These are phyloP conservation scores for Oxyria digyna DNA, from an alignment of 148 eudicot genomes.

Conservation along the genomic window DNA sequence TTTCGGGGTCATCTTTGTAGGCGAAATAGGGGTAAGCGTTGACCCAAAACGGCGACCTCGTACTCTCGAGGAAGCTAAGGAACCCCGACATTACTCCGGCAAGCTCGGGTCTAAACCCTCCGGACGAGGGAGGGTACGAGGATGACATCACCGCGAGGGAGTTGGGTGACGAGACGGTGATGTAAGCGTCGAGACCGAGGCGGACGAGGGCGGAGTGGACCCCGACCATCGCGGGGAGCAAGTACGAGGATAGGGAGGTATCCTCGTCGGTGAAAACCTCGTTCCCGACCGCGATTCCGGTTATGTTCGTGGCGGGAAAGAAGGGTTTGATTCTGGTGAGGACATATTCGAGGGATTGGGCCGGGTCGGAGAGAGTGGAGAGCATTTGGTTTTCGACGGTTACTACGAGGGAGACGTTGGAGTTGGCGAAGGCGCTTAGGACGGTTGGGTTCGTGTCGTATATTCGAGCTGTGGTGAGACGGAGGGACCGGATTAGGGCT, in stretches of 20 bases:
- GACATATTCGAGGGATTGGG: slow-evolving; percentile 66
- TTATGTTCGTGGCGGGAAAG: slow-evolving; percentile 53
- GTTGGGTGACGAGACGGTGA: slow-evolving; percentile 60
- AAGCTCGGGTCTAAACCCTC: slow-evolving; percentile 40
- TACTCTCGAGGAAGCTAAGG: slow-evolving; percentile 34
- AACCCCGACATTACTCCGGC: slow-evolving; percentile 34
- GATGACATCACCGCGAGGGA: slow-evolving; percentile 43
- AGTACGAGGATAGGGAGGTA: slow-evolving; percentile 25
- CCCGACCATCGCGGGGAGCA: slow-evolving; percentile 69
- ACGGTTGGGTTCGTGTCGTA: slow-evolving; percentile 72
- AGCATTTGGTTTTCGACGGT: slow-evolving; percentile 58
- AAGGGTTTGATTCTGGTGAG: slow-evolving; percentile 39
- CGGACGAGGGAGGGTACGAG: slow-evolving; percentile 76
- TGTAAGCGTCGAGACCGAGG: slow-evolving; percentile 32
- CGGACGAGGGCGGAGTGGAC: slow-evolving; percentile 39
- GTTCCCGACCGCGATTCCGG: slow-evolving; percentile 72
- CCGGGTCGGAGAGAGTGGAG: slow-evolving; percentile 27
- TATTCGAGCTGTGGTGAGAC: slow-evolving; percentile 50
- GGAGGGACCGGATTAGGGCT: slow-evolving; percentile 26
- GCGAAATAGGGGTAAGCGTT: slow-evolving; percentile 88
- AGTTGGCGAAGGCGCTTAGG: slow-evolving; percentile 47
- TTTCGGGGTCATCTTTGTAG: slow-evolving; percentile 45
- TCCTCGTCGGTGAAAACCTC: slow-evolving; percentile 65
- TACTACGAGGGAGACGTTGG: slow-evolving; percentile 51
- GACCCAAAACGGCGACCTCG: slow-evolving; percentile 65